Base-by-base conservation (phyloP, 2,329 filamentous ascomycete genomes). In the Exophiala sp. region DNA sequence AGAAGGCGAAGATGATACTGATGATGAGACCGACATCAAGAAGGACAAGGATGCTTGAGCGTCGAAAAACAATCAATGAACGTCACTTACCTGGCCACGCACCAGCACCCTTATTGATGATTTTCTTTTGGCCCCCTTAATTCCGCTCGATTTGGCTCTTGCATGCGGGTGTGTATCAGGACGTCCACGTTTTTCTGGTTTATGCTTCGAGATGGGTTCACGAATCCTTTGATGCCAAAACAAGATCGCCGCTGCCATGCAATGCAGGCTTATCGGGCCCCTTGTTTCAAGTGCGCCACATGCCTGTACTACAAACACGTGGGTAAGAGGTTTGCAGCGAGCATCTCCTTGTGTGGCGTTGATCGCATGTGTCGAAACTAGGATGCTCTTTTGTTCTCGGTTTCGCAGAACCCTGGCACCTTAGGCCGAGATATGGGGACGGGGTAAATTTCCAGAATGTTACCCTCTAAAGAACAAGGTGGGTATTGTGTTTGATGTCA, bases 1-100 rank as follows among this genome's bases (percentile, higher is more conserved):
- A 21, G 91, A 96, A 69, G 89, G 86, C 57, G 86, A 89, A 66
- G 77, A 85, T 59, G 86, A 89, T 65, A 63, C 68, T 7, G 65
- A 61, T 33, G 64, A 65, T 29, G 61, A 63, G 42, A 60, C 66
- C 7, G 59, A 60, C 34, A 46, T 54, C 33, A 59, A 58, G 36
- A 59, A 60, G 50, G 54, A 60, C 29, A 58, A 62, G 42, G 57
- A 58, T 53, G 49, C 54, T 10, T 62, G 48, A 52, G 24, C 6
- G 29, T 5, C 24, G 3, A 34, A 32, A 24, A 14, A 42, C 18
- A 34, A 38, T 40, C 24, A 12, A 47, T 12, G 2, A 35, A 29
- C 24, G 24, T 35, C 44, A 18, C 16, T 14, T 43, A 11, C 41
- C 14, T 29, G 41, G 10, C 7, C 16, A 29, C 32, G 41, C 41